A percentile compares a stretch with the other conserved stretches of the same genome.
phyloP scores from a whole-genome alignment of 495 filamentous ascomycete species.

The Amorphotheca resinae region DNA sequence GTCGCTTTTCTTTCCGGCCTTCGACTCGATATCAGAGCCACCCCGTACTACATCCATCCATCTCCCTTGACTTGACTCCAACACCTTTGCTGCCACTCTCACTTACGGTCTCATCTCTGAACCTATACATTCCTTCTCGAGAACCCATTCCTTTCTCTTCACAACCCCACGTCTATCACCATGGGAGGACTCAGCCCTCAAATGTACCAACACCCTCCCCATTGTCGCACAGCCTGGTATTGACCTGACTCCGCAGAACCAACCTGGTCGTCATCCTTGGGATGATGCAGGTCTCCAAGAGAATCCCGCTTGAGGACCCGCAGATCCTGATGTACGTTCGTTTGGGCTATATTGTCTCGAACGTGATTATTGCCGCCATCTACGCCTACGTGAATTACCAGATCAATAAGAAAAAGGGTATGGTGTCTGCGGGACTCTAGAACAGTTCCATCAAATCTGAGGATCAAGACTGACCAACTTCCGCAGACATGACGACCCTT shows the following conservation, averaged over 20 bases:
- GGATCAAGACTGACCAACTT: constrained; percentile 10
- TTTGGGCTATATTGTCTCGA: constrained; percentile 71
- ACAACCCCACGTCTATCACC: too few relatives aligned
- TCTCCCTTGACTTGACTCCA: too few relatives aligned
- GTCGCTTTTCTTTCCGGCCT: too few relatives aligned
- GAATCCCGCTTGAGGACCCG: constrained; percentile 88
- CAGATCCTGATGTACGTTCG: constrained; percentile 74
- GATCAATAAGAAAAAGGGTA: constrained; percentile 95
- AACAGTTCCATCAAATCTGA: background rate
- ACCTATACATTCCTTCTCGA: too few relatives aligned
- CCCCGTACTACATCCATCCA: too few relatives aligned
- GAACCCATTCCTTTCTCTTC: too few relatives aligned
- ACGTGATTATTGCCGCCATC: constrained; percentile 71
- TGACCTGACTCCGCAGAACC: constrained; percentile 42
- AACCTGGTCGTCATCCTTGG: constrained; percentile 90
- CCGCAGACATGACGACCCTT: constrained; percentile 82
- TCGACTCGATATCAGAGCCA: too few relatives aligned
- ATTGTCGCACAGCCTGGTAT: background rate
- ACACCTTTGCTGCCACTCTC: too few relatives aligned
- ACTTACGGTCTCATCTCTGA: too few relatives aligned
- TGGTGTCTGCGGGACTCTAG: constrained; percentile 9
- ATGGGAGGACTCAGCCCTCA: constrained; percentile 38
- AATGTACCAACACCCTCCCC: constrained; percentile 25
- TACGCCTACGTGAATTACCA: constrained; percentile 70
- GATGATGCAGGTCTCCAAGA: constrained; percentile 97